Percentiles rank a stretch among this genome's conserved stretches.
Evolutionary conservation across 345 rosid species (phyloP).

Genomic region (Melastoma malabathricum): DNA sequence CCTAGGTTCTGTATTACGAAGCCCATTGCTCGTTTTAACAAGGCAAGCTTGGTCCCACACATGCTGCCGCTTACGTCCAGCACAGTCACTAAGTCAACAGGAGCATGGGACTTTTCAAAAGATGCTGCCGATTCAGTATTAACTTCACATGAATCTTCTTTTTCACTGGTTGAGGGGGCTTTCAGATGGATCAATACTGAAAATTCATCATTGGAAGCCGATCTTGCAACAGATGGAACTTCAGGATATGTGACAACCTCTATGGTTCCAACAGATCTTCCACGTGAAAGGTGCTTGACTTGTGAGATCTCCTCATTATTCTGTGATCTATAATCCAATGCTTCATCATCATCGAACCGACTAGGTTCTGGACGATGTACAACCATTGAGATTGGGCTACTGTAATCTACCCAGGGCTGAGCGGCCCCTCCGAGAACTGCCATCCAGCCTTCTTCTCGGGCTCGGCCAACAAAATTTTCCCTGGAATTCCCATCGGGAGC

Average conservation of each 20-base stretch:
- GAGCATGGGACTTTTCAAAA: conserved; percentile 42
- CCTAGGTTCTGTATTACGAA: conserved; percentile 95
- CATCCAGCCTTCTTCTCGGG: conserved; percentile 56
- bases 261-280: conserved; percentile 20
- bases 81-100: conserved; percentile 88
- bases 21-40: conserved; percentile 97
- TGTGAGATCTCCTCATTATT: conserved; percentile 11
- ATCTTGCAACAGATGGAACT: conserved; percentile 40
- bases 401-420: conserved; percentile 29
- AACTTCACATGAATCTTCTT: conserved; percentile 8
- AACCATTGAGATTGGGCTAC: conserved; percentile 36
- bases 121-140: conserved; percentile 8
- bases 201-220: conserved; percentile 46
- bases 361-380: conserved; percentile 43
- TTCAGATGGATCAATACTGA: conserved; percentile 69
- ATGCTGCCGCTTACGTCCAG: conserved; percentile 99
- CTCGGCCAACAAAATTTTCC: conserved; percentile 30
- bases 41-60: conserved; percentile 87
- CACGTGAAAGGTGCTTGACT: conserved; percentile 12
- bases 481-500: conserved; percentile 28
- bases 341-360: conserved; percentile 71
- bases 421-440: conserved; percentile 33
- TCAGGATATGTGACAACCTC: conserved; percentile 61
- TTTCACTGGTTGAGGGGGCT: conserved; percentile 42
- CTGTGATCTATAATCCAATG: conserved; percentile 30